Conservation (phyloP, 352 stramenopile species). For the Pythium rishiriense region DNA sequence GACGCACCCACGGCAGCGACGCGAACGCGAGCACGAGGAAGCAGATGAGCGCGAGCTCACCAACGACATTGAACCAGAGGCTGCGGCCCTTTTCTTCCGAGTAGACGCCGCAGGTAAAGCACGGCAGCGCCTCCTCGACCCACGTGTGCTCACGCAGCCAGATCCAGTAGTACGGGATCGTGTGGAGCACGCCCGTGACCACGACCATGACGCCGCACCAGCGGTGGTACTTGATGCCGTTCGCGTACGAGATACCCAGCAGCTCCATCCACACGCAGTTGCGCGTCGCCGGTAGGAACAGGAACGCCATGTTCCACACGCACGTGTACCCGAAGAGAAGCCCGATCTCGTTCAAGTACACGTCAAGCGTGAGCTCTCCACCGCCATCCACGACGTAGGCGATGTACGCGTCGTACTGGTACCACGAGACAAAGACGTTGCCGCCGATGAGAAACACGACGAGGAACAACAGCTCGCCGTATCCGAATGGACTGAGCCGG, state of each 20-base stretch:
- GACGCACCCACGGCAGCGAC: constrained; percentile 31
- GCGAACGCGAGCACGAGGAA: neutral
- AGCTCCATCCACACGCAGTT: constrained; percentile 48
- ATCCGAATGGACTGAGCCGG: constrained; percentile 15
- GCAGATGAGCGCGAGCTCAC: constrained; percentile 36
- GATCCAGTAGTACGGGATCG: constrained; percentile 22
- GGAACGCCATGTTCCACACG: constrained; percentile 48
- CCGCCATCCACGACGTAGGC: neutral
- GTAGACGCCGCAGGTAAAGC: constrained; percentile 40
- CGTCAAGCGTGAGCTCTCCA: neutral
- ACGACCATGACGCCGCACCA: constrained; percentile 38
- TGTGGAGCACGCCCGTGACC: constrained; percentile 26
- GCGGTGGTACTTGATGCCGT: constrained; percentile 49
- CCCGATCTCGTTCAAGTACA: constrained; percentile 18
- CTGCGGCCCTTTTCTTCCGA: constrained; percentile 11
- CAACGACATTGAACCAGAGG: constrained; percentile 45
- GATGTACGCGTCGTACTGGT: constrained; percentile 23
- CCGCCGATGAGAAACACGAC: constrained; percentile 27
- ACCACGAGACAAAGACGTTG: constrained; percentile 22
- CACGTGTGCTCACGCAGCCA: constrained; percentile 30
- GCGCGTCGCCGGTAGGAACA: constrained; percentile 39
- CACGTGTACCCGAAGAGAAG: constrained; percentile 31
- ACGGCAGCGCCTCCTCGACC: constrained; percentile 32
- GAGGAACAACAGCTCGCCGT: constrained; percentile 28
- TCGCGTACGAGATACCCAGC: constrained; percentile 45